Base-by-base conservation (phyloP, 371 early-diverging fungal genomes). In the Mortierella sp. region DNA sequence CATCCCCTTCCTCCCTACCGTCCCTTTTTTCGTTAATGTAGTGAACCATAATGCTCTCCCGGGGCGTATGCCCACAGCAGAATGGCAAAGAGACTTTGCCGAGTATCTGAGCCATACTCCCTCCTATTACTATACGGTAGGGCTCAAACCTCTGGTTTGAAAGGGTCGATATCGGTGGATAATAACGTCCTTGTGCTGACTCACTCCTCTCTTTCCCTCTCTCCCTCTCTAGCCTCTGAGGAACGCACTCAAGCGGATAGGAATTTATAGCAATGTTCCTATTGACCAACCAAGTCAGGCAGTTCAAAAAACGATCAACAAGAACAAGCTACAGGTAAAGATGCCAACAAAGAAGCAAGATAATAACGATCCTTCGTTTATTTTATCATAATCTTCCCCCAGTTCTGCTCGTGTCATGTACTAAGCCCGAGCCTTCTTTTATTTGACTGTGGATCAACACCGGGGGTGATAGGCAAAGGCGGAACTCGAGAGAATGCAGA, bases 31-130 rank as follows among this genome's bases (percentile, higher is more conserved):
- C 9, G 21, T 26, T 37, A 0, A 26, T 29, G 11, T 28, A 66
- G 69, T 70, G 18, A 57, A 81, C 37, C 61, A 77, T 12, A 70
- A 79, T 28, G 63, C 67, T 23, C 50, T 65, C 0, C 68, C 81
- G 0, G 58, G 68, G 3, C 63, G 81, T 46, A 70, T 50, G 5
- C 89, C 53, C 47, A 80, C 76, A 6, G 63, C 76, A 1, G 72
- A 67, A 45, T 88, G 88, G 88, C 73, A 74, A 5, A 74, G 79
- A 11, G 88, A 88, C 55, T 85, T 88, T 72, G 81, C 82, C 26
- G 86, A 88, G 63, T 88, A 88, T 26, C 68, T 88, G 47, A 84
- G 84, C 57, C 88, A 89, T 45, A 87, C 86, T 1, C 88, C 88
- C 1, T 76, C 83, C 1, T 88, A 88, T 68, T 88, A 88, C 45